Conservation (phyloP, 495 filamentous ascomycete species). For the Sordaria brevicollis region DNA sequence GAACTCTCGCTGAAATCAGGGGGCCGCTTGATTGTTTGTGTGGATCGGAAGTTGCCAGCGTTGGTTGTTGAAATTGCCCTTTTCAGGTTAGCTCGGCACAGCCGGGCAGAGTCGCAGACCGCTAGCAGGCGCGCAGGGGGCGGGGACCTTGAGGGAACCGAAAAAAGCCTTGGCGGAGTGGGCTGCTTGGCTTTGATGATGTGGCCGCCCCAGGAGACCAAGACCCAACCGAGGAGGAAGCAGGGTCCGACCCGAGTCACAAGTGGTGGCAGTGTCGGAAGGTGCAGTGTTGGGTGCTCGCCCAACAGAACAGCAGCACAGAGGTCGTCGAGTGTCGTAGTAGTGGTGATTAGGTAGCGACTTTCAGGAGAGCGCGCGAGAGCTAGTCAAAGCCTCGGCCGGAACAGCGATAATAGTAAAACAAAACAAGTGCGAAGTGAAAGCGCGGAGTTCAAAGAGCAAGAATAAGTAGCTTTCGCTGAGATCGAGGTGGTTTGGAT, state of each 20-base stretch:
- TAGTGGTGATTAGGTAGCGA: constrained; percentile 6
- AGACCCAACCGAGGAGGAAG: constrained; percentile 14
- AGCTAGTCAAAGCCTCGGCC: constrained; percentile 28
- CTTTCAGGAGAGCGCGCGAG: constrained; percentile 18
- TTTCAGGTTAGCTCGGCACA: background rate
- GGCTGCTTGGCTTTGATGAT: constrained; percentile 9
- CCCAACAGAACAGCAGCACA: background rate
- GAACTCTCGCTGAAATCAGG: background rate
- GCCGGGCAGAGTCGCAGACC: background rate
- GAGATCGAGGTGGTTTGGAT: constrained; percentile 13
- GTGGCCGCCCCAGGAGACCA: constrained; percentile 15
- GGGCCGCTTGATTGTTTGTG: background rate
- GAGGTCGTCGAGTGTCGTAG: background rate
- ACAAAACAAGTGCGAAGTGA: constrained; percentile 14
- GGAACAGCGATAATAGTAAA: constrained; percentile 6
- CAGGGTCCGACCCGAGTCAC: constrained; percentile 7
- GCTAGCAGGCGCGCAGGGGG: background rate
- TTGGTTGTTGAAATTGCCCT: background rate
- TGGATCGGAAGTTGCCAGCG: background rate
- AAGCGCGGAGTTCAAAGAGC: constrained; percentile 11
- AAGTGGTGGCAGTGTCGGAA: constrained; percentile 11
- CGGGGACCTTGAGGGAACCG: background rate
- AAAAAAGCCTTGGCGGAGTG: background rate
- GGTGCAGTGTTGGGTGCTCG: background rate
- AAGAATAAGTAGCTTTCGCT: constrained; percentile 11